A percentile compares a stretch with the other conserved stretches of the same genome.
phyloP scores from a whole-genome alignment of 495 filamentous ascomycete species.

The Daldinia childiae region DNA sequence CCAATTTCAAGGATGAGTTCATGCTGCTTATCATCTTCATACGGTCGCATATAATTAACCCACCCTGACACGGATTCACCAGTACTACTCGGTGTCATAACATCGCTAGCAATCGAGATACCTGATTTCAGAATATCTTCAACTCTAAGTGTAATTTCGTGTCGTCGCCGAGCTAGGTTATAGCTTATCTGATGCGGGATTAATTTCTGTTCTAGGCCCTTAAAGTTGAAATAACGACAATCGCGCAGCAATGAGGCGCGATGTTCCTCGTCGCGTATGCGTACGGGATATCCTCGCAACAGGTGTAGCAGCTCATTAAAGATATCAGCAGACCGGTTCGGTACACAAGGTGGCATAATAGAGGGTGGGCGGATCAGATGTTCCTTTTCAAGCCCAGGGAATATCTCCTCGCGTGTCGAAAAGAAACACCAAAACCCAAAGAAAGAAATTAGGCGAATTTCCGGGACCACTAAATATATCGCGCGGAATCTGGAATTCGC shows the following conservation, averaged over 20 bases:
- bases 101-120: conserved; percentile 68
- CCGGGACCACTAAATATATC: conserved; percentile 87
- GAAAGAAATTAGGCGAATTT: conserved; percentile 94
- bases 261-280: conserved; percentile 80
- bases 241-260: conserved; percentile 83
- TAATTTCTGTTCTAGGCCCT: conserved; percentile 87
- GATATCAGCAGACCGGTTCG: conserved; percentile 78
- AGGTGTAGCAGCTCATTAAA: conserved; percentile 88
- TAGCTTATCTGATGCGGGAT: conserved; percentile 80
- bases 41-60: conserved; percentile 85
- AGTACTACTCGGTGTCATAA: conserved; percentile 28
- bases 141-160: conserved; percentile 84
- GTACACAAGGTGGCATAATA: conserved; percentile 82
- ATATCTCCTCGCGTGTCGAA: conserved; percentile 77
- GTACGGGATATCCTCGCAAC: conserved; percentile 85
- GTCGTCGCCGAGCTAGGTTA: conserved; percentile 70
- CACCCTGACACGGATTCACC: conserved; percentile 60
- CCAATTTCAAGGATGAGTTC: conserved; percentile 85
- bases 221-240: conserved; percentile 92
- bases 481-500: conserved; percentile 87
- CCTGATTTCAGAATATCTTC: conserved; percentile 89
- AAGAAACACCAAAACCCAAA: conserved; percentile 90
- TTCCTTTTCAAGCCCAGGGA: conserved; percentile 83
- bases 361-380: conserved; percentile 89
- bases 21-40: conserved; percentile 73